These are phyloP conservation scores for Candida sakaeoensis DNA, from an alignment of 805 yeast species.

Conservation along the genomic window DNA sequence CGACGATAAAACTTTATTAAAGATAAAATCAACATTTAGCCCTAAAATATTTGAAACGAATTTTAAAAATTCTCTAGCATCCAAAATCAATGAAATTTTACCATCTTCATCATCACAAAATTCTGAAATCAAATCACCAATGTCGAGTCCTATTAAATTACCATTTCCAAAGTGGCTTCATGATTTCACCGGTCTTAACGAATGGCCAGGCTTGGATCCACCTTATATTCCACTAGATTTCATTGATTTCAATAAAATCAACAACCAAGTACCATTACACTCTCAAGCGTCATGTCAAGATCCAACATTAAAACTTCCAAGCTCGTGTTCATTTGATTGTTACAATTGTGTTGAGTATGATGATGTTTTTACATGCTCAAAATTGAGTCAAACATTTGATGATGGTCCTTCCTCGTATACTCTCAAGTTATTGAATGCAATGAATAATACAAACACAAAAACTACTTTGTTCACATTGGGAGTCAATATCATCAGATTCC, in stretches of 20 bases:
- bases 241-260: conserved; percentile 50
- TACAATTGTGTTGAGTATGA: conserved; percentile 69
- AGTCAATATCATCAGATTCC: conserved; percentile 69
- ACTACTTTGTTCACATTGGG: conserved; percentile 88
- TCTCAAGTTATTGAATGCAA: conserved; percentile 48
- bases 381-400: conserved; percentile 84
- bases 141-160: conserved; percentile 11
- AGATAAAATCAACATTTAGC: conserved; percentile 1
- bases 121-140: conserved; percentile 3
- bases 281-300: conserved; percentile 56
- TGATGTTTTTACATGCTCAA: conserved; percentile 73
- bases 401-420: conserved; percentile 90
- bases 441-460: conserved; percentile 43
- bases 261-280: conserved; percentile 37
- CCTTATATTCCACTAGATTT: conserved; percentile 83
- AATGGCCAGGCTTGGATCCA: conserved; percentile 87
- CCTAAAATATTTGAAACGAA: not conserved
- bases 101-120: not conserved
- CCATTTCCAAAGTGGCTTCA: conserved; percentile 80
- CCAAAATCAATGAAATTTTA: not conserved
- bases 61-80: not conserved
- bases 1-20: not conserved
- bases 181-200: conserved; percentile 64
- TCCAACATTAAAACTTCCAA: conserved; percentile 3
- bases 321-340: conserved; percentile 80